A percentile compares a stretch with the other conserved stretches of the same genome.
phyloP scores from a whole-genome alignment of 352 stramenopile genomes.

The Globisporangium camurandrum region DNA sequence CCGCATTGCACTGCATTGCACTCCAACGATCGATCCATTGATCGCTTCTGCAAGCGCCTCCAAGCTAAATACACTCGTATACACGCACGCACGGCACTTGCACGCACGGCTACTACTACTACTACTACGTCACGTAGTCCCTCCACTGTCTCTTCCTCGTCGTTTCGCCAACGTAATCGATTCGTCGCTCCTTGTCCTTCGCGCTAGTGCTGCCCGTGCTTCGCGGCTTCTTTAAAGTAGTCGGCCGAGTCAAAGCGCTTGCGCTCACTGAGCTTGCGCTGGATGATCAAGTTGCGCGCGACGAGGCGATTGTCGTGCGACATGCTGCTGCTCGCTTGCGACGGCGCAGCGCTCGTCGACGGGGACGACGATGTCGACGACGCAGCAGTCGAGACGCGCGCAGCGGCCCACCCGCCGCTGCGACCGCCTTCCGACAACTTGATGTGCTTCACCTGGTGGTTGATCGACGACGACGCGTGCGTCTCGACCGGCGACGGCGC shows the following conservation, averaged over 20 bases:
- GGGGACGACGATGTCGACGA: neutral
- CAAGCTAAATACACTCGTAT: slow-evolving; percentile 7
- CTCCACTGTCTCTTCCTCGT: too few species aligned
- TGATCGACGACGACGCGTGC: slow-evolving; percentile 23
- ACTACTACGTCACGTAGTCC: too few species aligned
- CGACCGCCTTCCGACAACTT: slow-evolving; percentile 50
- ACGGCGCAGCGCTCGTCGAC: slow-evolving; percentile 8
- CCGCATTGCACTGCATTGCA: too few species aligned
- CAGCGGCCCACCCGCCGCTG: slow-evolving; percentile 17
- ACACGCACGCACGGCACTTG: neutral
- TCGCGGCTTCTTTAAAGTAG: slow-evolving; percentile 54
- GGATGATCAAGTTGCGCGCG: slow-evolving; percentile 54
- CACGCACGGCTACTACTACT: too few species aligned
- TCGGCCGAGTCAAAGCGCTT: slow-evolving; percentile 78
- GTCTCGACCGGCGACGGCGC: neutral
- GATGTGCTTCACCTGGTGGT: slow-evolving; percentile 72
- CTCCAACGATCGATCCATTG: neutral
- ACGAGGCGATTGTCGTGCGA: slow-evolving; percentile 30
- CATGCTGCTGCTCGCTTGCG: slow-evolving; percentile 13
- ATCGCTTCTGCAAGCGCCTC: neutral
- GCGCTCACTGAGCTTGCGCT: slow-evolving; percentile 55
- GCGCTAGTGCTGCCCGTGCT: slow-evolving; percentile 1
- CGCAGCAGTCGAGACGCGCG: slow-evolving; percentile 1
- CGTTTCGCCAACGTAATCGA: too few species aligned
- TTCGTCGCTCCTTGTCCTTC: too few species aligned